phyloP scores from a whole-genome alignment of 495 filamentous ascomycete genomes.

The Penicillium lividum region DNA sequence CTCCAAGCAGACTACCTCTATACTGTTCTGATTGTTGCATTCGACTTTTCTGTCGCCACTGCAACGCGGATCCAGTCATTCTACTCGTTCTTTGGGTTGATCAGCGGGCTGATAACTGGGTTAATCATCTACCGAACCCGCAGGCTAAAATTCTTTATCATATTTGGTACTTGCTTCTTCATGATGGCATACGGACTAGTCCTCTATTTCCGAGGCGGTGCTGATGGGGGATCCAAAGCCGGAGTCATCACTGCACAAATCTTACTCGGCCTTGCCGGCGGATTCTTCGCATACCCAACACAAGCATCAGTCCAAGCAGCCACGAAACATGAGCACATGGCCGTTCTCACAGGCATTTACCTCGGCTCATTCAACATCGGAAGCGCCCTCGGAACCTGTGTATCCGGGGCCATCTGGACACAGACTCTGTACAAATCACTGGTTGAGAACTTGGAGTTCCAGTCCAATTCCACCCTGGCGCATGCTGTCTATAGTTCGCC shows the following conservation, averaged over 20 bases:
- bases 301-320: conserved; percentile 39
- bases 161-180: conserved; percentile 39
- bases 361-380: conserved; percentile 52
- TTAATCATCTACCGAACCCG: conserved; percentile 42
- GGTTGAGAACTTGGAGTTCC: not conserved
- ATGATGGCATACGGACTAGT: conserved; percentile 45
- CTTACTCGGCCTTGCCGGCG: conserved; percentile 48
- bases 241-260: conserved; percentile 50
- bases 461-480: conserved; percentile 10
- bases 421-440: conserved; percentile 43
- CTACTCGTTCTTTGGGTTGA: conserved; percentile 10
- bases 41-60: conserved; percentile 14
- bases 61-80: conserved; percentile 13
- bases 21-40: conserved; percentile 14
- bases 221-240: conserved; percentile 26
- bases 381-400: conserved; percentile 47
- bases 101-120: conserved; percentile 31
- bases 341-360: conserved; percentile 50
- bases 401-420: conserved; percentile 56
- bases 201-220: conserved; percentile 43
- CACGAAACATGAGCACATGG: conserved; percentile 45
- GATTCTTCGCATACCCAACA: conserved; percentile 39
- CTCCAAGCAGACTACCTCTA: conserved; percentile 17
- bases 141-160: conserved; percentile 48
- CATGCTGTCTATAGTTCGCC: conserved; percentile 9